These are phyloP conservation scores for Candida tetrigidarum DNA, from an alignment of 1,139 yeast species.

Conservation along the genomic window DNA sequence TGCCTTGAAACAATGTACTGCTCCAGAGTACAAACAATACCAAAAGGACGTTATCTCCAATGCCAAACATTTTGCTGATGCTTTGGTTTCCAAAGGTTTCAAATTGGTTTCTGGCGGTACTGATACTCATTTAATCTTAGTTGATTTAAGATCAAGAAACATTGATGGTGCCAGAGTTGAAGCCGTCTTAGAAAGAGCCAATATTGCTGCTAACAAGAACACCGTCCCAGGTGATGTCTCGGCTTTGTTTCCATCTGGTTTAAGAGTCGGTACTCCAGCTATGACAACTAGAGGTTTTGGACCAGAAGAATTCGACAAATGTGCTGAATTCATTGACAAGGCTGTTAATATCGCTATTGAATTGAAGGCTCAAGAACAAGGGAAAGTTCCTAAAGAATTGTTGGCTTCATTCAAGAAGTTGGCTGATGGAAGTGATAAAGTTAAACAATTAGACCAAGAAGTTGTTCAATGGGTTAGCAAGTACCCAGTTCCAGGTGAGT, in stretches of 20 bases:
- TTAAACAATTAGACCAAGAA: constrained; percentile 61
- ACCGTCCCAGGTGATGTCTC: constrained; percentile 96
- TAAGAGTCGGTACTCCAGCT: constrained; percentile 97
- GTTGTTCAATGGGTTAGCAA: constrained; percentile 68
- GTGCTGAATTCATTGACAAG: constrained; percentile 75
- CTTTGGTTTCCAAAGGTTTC: constrained; percentile 70
- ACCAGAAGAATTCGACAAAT: constrained; percentile 73
- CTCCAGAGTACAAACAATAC: constrained; percentile 86
- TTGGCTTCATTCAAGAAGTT: constrained; percentile 65
- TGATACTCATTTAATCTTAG: constrained; percentile 89
- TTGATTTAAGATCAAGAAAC: constrained; percentile 80
- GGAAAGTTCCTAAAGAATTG: constrained; percentile 64
- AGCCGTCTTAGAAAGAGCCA: constrained; percentile 83
- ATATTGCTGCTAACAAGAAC: constrained; percentile 95
- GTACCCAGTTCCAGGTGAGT: constrained; percentile 83
- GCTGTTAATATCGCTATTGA: constrained; percentile 72
- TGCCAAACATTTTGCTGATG: constrained; percentile 76
- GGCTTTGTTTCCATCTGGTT: constrained; percentile 93
- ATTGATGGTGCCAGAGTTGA: constrained; percentile 98
- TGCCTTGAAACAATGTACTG: constrained; percentile 86
- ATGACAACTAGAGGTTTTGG: constrained; percentile 97
- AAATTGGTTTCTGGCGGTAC: constrained; percentile 90
- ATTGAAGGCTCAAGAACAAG: constrained; percentile 62
- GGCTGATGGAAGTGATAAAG: constrained; percentile 61
- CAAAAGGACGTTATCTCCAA: constrained; percentile 82